phyloP scores from a whole-genome alignment of 345 rosid genomes.

The Euphorbia lathyris region DNA sequence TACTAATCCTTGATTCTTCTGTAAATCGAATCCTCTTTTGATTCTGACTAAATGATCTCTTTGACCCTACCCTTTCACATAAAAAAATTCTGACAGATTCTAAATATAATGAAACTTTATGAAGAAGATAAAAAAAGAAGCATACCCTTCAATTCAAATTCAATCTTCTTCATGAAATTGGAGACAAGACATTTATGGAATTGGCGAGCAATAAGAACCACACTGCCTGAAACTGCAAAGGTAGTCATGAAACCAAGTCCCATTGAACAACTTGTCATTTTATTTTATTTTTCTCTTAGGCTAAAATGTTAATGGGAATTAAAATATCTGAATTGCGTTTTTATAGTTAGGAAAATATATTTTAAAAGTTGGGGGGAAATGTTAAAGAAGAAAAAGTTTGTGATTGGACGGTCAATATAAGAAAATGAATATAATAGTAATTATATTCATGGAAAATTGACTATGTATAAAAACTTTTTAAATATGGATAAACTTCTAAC shows the following conservation, averaged over 20 bases:
- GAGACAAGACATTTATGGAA: conserved; percentile 70
- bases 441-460: neutral
- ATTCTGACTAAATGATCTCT: conserved; percentile 12
- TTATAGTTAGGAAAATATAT: neutral
- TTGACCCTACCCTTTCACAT: conserved; percentile 19
- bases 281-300: neutral
- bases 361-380: neutral
- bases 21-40: conserved; percentile 81
- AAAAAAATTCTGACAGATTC: no score
- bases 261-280: conserved; percentile 41
- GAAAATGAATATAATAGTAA: neutral
- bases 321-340: neutral
- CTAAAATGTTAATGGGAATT: neutral
- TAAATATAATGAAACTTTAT: no score
- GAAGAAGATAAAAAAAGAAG: conserved; percentile 8
- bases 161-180: conserved; percentile 60
- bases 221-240: conserved; percentile 74
- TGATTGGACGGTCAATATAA: conserved; percentile 9
- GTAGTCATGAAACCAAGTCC: conserved; percentile 64
- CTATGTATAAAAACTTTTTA: neutral
- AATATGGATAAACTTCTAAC: no score
- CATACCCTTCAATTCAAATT: conserved; percentile 50
- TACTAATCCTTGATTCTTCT: conserved; percentile 57
- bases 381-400: neutral
- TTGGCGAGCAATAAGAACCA: conserved; percentile 57